phyloP scores from a whole-genome alignment of 148 eudicot genomes.

The Cornus suecica region DNA sequence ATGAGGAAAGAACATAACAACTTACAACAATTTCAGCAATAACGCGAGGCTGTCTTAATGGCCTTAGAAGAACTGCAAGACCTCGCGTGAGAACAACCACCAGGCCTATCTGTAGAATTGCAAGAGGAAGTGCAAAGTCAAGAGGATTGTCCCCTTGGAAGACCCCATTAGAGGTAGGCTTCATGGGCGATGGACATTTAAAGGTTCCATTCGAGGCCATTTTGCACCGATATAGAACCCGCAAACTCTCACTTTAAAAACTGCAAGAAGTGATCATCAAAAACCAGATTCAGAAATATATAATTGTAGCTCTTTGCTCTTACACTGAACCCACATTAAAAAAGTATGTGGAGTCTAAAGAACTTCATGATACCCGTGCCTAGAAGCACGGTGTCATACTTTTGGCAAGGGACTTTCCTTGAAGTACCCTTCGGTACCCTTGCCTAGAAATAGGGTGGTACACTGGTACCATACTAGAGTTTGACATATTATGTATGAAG shows the following conservation, averaged over 20 bases:
- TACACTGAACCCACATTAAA: too few species aligned
- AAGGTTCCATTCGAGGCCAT: slow-evolving; percentile 42
- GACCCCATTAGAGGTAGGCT: slow-evolving; percentile 63
- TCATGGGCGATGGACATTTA: slow-evolving; percentile 55
- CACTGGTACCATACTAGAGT: too few species aligned
- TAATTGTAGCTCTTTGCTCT: not conserved
- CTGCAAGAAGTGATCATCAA: not conserved
- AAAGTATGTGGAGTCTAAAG: too few species aligned
- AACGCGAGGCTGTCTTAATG: slow-evolving; percentile 79
- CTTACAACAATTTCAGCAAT: slow-evolving; percentile 81
- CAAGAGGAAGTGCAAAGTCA: slow-evolving; percentile 60
- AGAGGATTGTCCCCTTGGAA: slow-evolving; percentile 74
- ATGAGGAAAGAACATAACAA: not conserved
- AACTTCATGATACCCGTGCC: not conserved
- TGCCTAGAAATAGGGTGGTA: too few species aligned
- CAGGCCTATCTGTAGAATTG: slow-evolving; percentile 60
- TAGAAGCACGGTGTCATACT: too few species aligned
- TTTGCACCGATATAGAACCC: not conserved
- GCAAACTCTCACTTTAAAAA: not conserved
- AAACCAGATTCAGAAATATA: not conserved
- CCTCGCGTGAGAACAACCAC: slow-evolving; percentile 60
- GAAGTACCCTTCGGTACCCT: too few species aligned
- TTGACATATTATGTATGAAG: too few species aligned
- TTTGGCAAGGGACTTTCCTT: too few species aligned
- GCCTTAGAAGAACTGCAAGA: slow-evolving; percentile 58